phyloP scores from a whole-genome alignment of 768 basidiomycete species.

The Kwoniella sp. region DNA sequence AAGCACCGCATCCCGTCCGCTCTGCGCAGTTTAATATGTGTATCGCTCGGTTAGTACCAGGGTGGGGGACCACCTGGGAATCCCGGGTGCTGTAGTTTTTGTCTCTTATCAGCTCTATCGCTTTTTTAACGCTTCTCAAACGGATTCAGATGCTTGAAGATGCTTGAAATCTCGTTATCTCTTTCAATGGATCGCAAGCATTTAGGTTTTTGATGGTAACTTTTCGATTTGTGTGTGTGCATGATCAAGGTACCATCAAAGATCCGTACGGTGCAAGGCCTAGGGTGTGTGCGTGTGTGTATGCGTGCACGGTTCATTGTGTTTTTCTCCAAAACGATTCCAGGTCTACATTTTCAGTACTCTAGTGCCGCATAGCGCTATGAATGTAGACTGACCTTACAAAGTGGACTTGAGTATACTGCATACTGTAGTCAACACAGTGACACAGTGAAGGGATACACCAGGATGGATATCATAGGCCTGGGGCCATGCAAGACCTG shows the following conservation, averaged over 20 bases:
- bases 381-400: no score
- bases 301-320: not conserved
- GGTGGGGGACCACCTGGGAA: constrained; percentile 18
- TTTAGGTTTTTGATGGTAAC: not conserved
- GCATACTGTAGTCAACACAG: no score
- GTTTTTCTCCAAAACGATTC: no score
- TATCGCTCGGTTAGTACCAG: constrained; percentile 19
- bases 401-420: no score
- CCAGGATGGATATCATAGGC: no score
- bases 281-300: not conserved
- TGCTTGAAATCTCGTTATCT: not conserved
- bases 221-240: not conserved
- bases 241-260: no score
- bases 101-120: not conserved
- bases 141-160: not conserved
- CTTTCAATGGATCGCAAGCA: not conserved
- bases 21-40: constrained; percentile 7
- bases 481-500: no score
- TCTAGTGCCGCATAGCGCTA: no score
- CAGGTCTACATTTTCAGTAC: no score
- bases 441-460: no score
- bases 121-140: not conserved
- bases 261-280: no score
- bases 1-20: constrained; percentile 19
- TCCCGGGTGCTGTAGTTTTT: constrained; percentile 21